Conservation (phyloP, 2,329 filamentous ascomycete species). For the Paecilomyces fulvus region DNA sequence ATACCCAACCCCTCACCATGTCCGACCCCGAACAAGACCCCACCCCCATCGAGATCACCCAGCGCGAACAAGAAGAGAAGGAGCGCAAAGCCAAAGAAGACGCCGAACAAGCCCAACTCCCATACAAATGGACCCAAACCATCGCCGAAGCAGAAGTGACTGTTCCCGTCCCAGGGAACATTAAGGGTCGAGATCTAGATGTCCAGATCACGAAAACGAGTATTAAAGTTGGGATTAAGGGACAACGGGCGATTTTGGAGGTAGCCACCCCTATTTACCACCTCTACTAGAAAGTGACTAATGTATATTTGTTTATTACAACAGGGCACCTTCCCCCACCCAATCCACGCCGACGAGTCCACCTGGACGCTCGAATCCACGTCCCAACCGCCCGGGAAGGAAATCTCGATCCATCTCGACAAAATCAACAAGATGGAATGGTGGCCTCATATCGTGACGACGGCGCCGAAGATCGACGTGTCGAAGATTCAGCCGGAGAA, state of each 20-base stretch:
- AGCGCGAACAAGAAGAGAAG: conserved; percentile 48
- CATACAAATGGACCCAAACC: conserved; percentile 95
- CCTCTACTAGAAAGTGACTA: neutral
- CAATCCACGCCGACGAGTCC: conserved; percentile 74
- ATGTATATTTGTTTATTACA: conserved; percentile 3
- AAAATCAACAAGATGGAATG: conserved; percentile 97
- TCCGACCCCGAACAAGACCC: conserved; percentile 22
- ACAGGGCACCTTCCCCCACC: conserved; percentile 76
- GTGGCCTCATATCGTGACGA: conserved; percentile 88
- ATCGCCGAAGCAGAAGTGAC: conserved; percentile 80
- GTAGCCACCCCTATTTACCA: conserved; percentile 35
- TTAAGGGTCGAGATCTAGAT: conserved; percentile 75
- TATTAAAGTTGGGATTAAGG: conserved; percentile 76
- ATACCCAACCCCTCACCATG: conserved; percentile 1
- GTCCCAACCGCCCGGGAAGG: conserved; percentile 48
- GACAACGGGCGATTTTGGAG: conserved; percentile 73
- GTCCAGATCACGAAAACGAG: conserved; percentile 73
- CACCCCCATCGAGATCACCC: conserved; percentile 27
- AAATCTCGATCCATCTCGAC: conserved; percentile 82
- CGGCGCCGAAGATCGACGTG: conserved; percentile 86
- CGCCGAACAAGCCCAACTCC: conserved; percentile 80
- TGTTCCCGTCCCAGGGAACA: conserved; percentile 67
- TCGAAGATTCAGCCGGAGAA: conserved; percentile 91
- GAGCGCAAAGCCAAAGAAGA: conserved; percentile 62
- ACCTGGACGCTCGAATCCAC: conserved; percentile 84